Base-by-base conservation (phyloP, 2,329 filamentous ascomycete genomes). In the Fusarium virguliforme region DNA sequence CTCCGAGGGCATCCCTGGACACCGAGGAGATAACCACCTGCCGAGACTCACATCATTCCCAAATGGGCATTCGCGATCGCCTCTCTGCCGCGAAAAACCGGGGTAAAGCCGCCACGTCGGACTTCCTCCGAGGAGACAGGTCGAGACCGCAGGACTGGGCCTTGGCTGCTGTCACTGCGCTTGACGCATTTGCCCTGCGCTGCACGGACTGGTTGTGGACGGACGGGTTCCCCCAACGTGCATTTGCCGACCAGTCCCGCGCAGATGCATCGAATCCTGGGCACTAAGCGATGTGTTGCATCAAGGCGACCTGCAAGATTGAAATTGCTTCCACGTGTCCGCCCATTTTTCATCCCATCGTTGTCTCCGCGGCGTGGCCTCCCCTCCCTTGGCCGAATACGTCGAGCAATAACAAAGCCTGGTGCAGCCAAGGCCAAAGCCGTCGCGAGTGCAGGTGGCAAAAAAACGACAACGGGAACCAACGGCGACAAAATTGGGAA, bases 381-480 rank as follows among this genome's bases (percentile, higher is more conserved):
- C 41, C 34, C 2, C 12, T 53, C 34, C 15, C 24, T 22, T 38
- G 56, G 24, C 41, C 56, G 46, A 30, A 37, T 48, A 59, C 57
- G 28, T 34, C 32, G 24, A 54, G 53, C 59, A 71, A 72, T 65
- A 72, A 55, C 53, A 72, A 54, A 10, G 28, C 40, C 55, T 38
- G 24, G 54, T 32, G 60, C 60, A 30, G 69, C 69, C 69, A 72
- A 72, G 65, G 15, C 51, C 43, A 18, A 18, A 18, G 54, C 62
- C 53, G 18, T 18, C 18, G 18, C 18, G 46, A 67, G 59, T 64
- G 64, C 28, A 48, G 50, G 70, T 72, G 70, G 69, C 70, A 64
- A 72, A 67, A 53, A 24, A 57, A 62, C 55, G 60, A 50, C 43
- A 56, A 56, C 59, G 69, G 69, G 46, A 72, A 63, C 58, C 55